Percentiles rank a stretch among this genome's conserved stretches.
Conservation (phyloP, 2,329 filamentous ascomycete species). For the Ceratocystis lukuohia region DNA sequence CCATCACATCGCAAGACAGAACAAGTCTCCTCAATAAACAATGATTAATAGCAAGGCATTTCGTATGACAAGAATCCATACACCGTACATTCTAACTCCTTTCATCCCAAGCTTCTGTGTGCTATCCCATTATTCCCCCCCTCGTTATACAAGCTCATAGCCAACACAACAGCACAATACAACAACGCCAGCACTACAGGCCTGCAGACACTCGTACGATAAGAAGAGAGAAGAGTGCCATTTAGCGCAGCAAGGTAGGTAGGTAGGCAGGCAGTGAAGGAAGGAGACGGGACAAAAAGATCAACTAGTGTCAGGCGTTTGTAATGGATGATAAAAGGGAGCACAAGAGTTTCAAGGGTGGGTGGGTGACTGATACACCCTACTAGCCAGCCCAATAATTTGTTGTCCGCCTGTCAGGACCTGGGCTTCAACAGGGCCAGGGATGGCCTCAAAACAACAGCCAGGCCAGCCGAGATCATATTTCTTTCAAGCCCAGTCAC, state of each 20-base stretch:
- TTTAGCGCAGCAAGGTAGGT: neutral
- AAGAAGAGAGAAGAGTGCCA: neutral
- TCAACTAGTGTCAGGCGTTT: neutral
- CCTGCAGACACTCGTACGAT: neutral
- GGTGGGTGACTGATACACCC: neutral
- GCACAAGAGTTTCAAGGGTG: neutral
- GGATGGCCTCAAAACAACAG: neutral
- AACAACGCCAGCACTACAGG: neutral
- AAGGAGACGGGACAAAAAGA: neutral
- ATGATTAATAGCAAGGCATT: no score
- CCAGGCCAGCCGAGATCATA: neutral
- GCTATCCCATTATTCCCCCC: neutral
- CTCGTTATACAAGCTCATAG: neutral
- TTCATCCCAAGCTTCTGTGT: neutral
- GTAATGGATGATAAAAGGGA: neutral
- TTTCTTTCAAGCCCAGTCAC: no score
- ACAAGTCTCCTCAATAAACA: no score
- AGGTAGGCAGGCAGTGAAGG: neutral
- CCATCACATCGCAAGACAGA: no score
- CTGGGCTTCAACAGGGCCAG: neutral
- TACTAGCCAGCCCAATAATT: neutral
- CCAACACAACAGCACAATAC: neutral
- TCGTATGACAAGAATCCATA: no score
- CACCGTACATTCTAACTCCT: neutral
- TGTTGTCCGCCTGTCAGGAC: neutral